Evolutionary conservation across 208 protist species (phyloP).

Genomic region (Trypanosoma mega): DNA sequence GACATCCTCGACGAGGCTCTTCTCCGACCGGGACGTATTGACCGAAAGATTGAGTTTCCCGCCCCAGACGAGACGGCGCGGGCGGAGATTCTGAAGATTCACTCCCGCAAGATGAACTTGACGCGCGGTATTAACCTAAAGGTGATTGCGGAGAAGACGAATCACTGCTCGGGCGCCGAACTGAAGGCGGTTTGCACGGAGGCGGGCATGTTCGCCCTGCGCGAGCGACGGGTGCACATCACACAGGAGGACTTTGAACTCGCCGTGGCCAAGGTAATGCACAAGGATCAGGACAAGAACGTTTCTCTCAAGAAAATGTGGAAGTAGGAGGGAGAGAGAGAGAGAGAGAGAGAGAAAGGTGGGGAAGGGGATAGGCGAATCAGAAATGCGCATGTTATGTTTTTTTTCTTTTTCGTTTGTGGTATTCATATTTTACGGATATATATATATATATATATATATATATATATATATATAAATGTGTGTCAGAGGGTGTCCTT

Average conservation of each 20-base stretch:
- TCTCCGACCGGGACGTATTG: conserved; percentile 99
- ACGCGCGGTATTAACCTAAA: conserved; percentile 98
- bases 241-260: conserved; percentile 99
- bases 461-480: too few species aligned
- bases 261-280: conserved; percentile 99
- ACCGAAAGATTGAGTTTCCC: conserved; percentile 99
- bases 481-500: too few species aligned
- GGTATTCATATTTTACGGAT: neutral
- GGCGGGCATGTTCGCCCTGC: conserved; percentile 99
- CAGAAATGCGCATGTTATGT: conserved; percentile 11
- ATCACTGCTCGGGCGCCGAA: conserved; percentile 98
- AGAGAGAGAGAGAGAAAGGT: conserved; percentile 11
- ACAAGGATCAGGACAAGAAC: conserved; percentile 98
- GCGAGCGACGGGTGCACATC: conserved; percentile 99
- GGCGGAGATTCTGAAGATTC: conserved; percentile 99
- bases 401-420: neutral
- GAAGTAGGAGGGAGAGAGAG: conserved; percentile 58
- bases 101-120: conserved; percentile 99
- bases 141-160: conserved; percentile 96
- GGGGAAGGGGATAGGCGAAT: conserved; percentile 15
- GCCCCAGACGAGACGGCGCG: conserved; percentile 92
- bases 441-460: too few species aligned
- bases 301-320: conserved; percentile 98
- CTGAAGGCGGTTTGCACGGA: conserved; percentile 96
- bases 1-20: conserved; percentile 99